A percentile compares a stretch with the other conserved stretches of the same genome.
These are phyloP conservation scores for Botryobasidium botryosum DNA, from an alignment of 768 basidiomycete genomes.

Conservation along the genomic window DNA sequence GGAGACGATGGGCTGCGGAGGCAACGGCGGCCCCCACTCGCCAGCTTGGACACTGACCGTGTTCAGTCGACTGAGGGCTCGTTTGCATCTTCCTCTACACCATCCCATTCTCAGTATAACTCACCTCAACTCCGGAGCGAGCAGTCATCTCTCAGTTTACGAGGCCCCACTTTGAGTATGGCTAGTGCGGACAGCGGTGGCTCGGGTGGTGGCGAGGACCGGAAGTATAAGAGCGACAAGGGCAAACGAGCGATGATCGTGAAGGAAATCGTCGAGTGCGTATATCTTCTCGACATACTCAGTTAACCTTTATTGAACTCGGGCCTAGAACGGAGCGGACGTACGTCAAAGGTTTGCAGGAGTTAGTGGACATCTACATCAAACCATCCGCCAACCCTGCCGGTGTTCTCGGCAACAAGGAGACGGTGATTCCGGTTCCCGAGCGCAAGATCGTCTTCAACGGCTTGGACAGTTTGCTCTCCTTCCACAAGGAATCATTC, in stretches of 20 bases:
- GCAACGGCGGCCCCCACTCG: no score
- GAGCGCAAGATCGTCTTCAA: conserved; percentile 89
- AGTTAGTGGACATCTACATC: conserved; percentile 90
- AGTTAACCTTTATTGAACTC: conserved; percentile 7
- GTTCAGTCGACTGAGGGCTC: no score
- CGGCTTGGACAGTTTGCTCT: conserved; percentile 74
- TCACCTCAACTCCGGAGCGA: conserved; percentile 40
- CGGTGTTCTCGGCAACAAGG: conserved; percentile 54
- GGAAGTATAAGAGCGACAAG: conserved; percentile 86
- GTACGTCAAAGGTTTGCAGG: conserved; percentile 86
- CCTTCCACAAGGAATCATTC: conserved; percentile 87
- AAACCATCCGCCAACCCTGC: conserved; percentile 59
- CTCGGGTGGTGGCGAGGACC: conserved; percentile 42
- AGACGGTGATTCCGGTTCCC: conserved; percentile 65
- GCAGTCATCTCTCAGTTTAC: conserved; percentile 43
- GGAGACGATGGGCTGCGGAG: no score
- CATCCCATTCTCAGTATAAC: conserved; percentile 10
- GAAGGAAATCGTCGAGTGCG: conserved; percentile 82
- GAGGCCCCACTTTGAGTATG: conserved; percentile 53
- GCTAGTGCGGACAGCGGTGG: conserved; percentile 48
- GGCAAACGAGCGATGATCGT: conserved; percentile 68
- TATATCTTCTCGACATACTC: conserved; percentile 12
- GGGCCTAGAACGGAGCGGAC: conserved; percentile 69
- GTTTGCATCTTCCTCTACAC: not conserved
- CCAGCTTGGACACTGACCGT: no score